phyloP scores from a whole-genome alignment of 140 eudicot genomes.

The Bidens hawaiensis region DNA sequence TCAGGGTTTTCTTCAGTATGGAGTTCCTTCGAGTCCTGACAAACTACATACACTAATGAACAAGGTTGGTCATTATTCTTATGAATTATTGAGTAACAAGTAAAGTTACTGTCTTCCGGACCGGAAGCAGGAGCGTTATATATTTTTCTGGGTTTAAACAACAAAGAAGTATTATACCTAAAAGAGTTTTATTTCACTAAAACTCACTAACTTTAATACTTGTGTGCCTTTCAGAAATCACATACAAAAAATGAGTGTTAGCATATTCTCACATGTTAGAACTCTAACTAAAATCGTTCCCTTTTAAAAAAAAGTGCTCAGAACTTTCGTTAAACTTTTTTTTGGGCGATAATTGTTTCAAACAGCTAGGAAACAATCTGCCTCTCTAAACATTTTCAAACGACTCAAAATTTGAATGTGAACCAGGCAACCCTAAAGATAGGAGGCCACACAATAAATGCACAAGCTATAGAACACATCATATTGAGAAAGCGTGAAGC shows the following conservation, averaged over 20 bases:
- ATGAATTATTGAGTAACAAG: neutral
- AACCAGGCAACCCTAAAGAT: constrained; percentile 76
- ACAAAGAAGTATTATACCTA: no score
- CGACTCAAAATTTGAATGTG: neutral
- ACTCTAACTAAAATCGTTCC: no score
- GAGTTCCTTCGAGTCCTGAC: constrained; percentile 71
- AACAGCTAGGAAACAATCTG: neutral
- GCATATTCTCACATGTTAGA: no score
- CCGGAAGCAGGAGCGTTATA: no score
- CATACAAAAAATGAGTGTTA: no score
- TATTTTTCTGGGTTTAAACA: no score
- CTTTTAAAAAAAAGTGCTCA: no score
- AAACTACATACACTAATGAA: constrained; percentile 58
- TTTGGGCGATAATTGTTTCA: no score
- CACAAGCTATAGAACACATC: constrained; percentile 78
- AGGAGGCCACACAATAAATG: constrained; percentile 81
- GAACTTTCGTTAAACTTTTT: no score
- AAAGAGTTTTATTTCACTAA: no score
- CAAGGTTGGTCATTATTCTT: constrained; percentile 47
- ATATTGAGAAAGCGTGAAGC: constrained; percentile 66
- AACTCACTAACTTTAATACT: no score
- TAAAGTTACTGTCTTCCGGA: neutral
- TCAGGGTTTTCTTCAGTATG: constrained; percentile 87
- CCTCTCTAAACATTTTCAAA: neutral
- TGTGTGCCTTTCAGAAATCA: no score